Evolutionary conservation across 768 basidiomycete species (phyloP).

Genomic region (Xanthoconium purpureum): DNA sequence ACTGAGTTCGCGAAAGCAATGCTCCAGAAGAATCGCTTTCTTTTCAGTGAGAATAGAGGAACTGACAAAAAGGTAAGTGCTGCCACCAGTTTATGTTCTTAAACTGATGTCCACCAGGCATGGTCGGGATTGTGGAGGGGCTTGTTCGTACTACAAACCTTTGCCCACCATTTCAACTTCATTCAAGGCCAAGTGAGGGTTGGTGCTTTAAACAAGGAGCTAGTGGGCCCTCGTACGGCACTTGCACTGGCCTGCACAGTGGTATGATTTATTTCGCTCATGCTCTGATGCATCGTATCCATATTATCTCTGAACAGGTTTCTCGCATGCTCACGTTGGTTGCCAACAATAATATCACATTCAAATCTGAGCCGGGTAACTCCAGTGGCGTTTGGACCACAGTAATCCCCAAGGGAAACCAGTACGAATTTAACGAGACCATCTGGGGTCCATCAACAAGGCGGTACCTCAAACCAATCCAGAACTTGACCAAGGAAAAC

Average conservation of each 20-base stretch:
- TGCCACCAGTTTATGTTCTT: neutral
- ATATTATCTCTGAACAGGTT: neutral
- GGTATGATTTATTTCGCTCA: neutral
- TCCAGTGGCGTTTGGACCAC: neutral
- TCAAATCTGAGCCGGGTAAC: neutral
- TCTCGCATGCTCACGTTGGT: neutral
- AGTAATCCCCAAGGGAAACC: neutral
- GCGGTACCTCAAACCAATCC: neutral
- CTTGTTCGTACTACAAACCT: neutral
- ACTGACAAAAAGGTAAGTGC: neutral
- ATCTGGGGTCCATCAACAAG: neutral
- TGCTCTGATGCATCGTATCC: too few relatives aligned
- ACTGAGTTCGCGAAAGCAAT: neutral
- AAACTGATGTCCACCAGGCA: neutral
- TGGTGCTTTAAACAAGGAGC: neutral
- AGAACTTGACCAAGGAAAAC: neutral
- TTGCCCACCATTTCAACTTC: neutral
- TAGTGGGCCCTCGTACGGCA: neutral
- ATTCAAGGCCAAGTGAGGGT: neutral
- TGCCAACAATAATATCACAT: neutral
- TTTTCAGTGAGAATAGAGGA: neutral
- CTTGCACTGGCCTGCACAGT: neutral
- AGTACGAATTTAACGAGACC: neutral
- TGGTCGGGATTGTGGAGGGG: neutral
- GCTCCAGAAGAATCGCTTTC: neutral